Conservation (phyloP, 768 basidiomycete species). For the Trametes villosa region DNA sequence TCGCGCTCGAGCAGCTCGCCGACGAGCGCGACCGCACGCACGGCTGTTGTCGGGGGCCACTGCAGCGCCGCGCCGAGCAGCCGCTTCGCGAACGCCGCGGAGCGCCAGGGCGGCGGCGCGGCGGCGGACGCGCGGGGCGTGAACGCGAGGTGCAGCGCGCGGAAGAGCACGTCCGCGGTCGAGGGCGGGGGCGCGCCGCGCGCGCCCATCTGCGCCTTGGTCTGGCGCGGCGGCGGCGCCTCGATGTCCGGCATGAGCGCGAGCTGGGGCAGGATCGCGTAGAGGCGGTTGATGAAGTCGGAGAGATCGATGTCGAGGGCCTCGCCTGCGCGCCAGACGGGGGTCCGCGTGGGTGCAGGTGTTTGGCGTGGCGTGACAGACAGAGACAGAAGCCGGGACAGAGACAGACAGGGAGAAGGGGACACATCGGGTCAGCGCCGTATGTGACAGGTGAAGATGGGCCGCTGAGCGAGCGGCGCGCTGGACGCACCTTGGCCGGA, state of each 20-base stretch:
- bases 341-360: background rate
- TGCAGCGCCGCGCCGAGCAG: slow-evolving; percentile 78
- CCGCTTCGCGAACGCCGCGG: slow-evolving; percentile 94
- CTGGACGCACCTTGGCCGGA: slow-evolving; percentile 84
- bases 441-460: background rate
- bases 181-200: slow-evolving; percentile 39
- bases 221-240: slow-evolving; percentile 37
- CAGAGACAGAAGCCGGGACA: no score
- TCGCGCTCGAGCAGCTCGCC: slow-evolving; percentile 74
- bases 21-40: slow-evolving; percentile 77
- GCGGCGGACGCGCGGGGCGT: slow-evolving; percentile 65
- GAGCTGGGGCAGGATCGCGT: slow-evolving; percentile 78
- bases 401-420: no score
- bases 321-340: slow-evolving; percentile 62
- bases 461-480: slow-evolving; percentile 5
- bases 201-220: slow-evolving; percentile 25
- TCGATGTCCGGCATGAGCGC: slow-evolving; percentile 71
- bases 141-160: slow-evolving; percentile 81
- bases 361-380: background rate
- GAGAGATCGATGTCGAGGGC: slow-evolving; percentile 94
- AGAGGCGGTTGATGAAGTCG: slow-evolving; percentile 86
- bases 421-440: slow-evolving; percentile 21
- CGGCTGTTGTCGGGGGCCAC: slow-evolving; percentile 71
- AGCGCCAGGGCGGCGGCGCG: slow-evolving; percentile 67
- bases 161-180: slow-evolving; percentile 79